phyloP scores from a whole-genome alignment of 768 basidiomycete species.

The Suillus variegatus region DNA sequence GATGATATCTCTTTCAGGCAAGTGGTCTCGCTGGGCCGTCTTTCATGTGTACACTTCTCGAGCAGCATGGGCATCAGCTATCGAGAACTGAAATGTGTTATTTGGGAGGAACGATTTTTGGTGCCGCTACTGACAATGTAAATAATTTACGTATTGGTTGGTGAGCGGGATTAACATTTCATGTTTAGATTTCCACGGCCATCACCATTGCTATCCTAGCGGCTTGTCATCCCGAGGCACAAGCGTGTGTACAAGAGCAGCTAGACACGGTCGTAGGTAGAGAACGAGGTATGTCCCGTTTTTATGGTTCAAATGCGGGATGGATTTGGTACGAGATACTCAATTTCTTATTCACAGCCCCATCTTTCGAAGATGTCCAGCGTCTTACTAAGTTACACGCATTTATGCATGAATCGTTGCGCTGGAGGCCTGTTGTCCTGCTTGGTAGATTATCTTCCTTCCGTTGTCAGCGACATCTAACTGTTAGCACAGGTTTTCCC shows the following conservation, averaged over 20 bases:
- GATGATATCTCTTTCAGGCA: slow-evolving; percentile 6
- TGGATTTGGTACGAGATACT: not conserved
- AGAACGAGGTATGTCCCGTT: slow-evolving; percentile 21
- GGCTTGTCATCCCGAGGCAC: slow-evolving; percentile 52
- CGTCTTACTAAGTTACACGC: slow-evolving; percentile 30
- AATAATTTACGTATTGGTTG: not conserved
- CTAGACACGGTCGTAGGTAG: slow-evolving; percentile 51
- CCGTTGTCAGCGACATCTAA: not conserved
- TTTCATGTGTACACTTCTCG: slow-evolving; percentile 54
- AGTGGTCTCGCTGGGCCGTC: slow-evolving; percentile 17
- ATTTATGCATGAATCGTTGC: slow-evolving; percentile 31
- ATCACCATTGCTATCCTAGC: slow-evolving; percentile 54
- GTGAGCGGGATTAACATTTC: not conserved
- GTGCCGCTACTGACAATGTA: slow-evolving; percentile 56
- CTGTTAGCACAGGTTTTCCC: slow-evolving; percentile 37
- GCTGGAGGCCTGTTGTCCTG: slow-evolving; percentile 31
- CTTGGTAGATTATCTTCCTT: slow-evolving; percentile 16
- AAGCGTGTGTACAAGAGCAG: slow-evolving; percentile 51
- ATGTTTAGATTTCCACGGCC: slow-evolving; percentile 42
- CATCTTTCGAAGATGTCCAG: slow-evolving; percentile 32
- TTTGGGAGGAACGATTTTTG: slow-evolving; percentile 57
- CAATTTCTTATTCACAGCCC: slow-evolving; percentile 21
- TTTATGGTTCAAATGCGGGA: not conserved
- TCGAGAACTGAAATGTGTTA: slow-evolving; percentile 53
- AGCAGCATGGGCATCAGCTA: slow-evolving; percentile 46